A percentile compares a stretch with the other conserved stretches of the same genome.
Evolutionary conservation across 768 basidiomycete species (phyloP).

Genomic region (Boletus edulis): DNA sequence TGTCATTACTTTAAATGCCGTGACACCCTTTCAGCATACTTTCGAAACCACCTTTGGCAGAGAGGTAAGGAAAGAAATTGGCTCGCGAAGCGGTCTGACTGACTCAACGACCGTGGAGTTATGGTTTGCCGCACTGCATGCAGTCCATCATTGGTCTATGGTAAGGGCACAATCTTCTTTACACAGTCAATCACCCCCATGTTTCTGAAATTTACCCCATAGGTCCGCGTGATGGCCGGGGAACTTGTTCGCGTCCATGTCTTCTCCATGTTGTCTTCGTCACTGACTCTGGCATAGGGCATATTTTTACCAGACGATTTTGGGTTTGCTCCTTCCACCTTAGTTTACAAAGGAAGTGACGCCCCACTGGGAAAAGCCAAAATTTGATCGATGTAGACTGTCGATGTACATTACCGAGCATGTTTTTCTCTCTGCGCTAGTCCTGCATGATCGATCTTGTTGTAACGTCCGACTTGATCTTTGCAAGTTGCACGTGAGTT

Average conservation of each 20-base stretch:
- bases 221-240: constrained; percentile 83
- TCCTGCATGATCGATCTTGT: background rate
- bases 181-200: background rate
- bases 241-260: constrained; percentile 57
- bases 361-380: constrained; percentile 65
- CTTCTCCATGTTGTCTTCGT: background rate
- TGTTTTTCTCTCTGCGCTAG: constrained; percentile 4
- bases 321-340: constrained; percentile 83
- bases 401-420: constrained; percentile 7
- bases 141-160: constrained; percentile 92
- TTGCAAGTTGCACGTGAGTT: constrained; percentile 20
- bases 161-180: constrained; percentile 37
- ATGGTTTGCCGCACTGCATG: constrained; percentile 85
- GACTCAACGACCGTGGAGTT: constrained; percentile 42
- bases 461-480: background rate
- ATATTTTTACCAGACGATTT: constrained; percentile 72
- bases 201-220: constrained; percentile 4
- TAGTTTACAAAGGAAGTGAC: constrained; percentile 70
- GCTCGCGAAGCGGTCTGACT: background rate
- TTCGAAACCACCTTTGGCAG: constrained; percentile 80
- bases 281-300: constrained; percentile 41
- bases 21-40: constrained; percentile 74
- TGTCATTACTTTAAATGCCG: constrained; percentile 70
- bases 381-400: constrained; percentile 36
- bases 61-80: constrained; percentile 49